Base-by-base conservation (phyloP, 192 early-diverging fungal species). In the Neocallimastix lanati region DNA sequence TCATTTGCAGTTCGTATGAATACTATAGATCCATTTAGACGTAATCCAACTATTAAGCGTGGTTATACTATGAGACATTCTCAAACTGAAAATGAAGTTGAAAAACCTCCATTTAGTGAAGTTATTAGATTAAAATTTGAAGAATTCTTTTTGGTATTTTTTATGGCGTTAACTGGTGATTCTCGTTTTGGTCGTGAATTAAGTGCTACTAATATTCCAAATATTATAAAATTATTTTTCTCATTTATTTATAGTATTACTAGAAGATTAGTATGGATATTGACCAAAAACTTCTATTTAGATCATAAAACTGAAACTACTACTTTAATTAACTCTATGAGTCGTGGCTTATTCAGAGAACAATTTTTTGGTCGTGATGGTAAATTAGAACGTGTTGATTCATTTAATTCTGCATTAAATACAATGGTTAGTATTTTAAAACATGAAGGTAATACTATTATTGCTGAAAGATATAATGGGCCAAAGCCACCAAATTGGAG, bases 401-500 rank as follows among this genome's bases (percentile, higher is more conserved):
- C 77, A 9, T 78, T 78, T 11, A 78, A 36, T n/a, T 78, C 38
- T n/a, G 30, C 33, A 21, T 78, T 78, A n/a, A 78, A 67, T 67
- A 67, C 50, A 9, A 78, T 78, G 77, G 77, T 40, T 36, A 78
- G 77, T 78, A n/a, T 40, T 12, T 78, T 78, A 36, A 78, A n/a
- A n/a, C 77, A 36, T 27, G 77, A 36, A 33, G 30, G 77, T 33
- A 38, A 78, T 36, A 11, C 12, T 9, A 78, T 78, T 36, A 36
- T 78, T 78, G 77, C 37, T 78, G 77, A 78, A n/a, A 36, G 77
- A 78, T 33, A 33, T 21, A 67, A 67, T 25, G 50, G 50, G 11
- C 77, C 77, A n/a, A 86, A 87, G 77, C 76, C 83, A 18, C 37
- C n/a, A 25, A 76, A 83, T n/a, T 86, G 85, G 85, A 82, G 83